Evolutionary conservation across 352 stramenopile species (phyloP).

Genomic region (Elongisporangium senticosum): DNA sequence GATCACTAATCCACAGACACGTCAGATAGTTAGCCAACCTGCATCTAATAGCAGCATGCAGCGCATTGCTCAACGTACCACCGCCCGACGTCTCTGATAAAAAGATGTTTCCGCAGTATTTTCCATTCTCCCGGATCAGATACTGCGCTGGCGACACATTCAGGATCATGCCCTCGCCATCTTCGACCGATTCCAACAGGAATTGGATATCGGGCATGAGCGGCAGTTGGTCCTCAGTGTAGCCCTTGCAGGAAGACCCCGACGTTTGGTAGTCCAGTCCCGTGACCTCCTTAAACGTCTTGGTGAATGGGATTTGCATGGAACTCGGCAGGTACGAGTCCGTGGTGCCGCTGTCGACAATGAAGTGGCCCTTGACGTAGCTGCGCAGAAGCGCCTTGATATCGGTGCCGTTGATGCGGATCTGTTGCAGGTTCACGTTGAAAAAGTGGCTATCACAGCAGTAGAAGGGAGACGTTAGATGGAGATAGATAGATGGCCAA

Average conservation of each 20-base stretch:
- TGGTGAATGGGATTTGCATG: slow-evolving; percentile 47
- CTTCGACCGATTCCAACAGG: slow-evolving; percentile 50
- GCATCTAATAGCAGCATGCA: neutral
- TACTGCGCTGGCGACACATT: slow-evolving; percentile 64
- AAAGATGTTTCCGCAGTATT: slow-evolving; percentile 62
- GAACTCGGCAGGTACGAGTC: slow-evolving; percentile 70
- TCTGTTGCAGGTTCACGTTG: slow-evolving; percentile 56
- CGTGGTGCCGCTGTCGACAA: slow-evolving; percentile 83
- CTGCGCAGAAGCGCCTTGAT: slow-evolving; percentile 43
- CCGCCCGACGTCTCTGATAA: slow-evolving; percentile 61
- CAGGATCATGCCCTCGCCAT: slow-evolving; percentile 53
- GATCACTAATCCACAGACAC: slow-evolving; percentile 38
- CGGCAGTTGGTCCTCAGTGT: slow-evolving; percentile 41
- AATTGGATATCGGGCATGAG: slow-evolving; percentile 63
- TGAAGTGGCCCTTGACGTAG: slow-evolving; percentile 51
- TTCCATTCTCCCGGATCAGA: slow-evolving; percentile 37
- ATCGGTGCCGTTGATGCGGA: slow-evolving; percentile 52
- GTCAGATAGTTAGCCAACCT: neutral
- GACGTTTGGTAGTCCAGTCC: slow-evolving; percentile 46
- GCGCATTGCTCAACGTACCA: slow-evolving; percentile 11
- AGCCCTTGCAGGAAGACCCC: slow-evolving; percentile 37
- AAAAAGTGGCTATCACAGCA: slow-evolving; percentile 48
- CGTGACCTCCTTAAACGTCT: slow-evolving; percentile 42
- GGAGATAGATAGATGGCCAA: neutral
- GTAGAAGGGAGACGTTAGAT: neutral